Base-by-base conservation (phyloP, 768 basidiomycete genomes). In the Tricholoma saponaceum region DNA sequence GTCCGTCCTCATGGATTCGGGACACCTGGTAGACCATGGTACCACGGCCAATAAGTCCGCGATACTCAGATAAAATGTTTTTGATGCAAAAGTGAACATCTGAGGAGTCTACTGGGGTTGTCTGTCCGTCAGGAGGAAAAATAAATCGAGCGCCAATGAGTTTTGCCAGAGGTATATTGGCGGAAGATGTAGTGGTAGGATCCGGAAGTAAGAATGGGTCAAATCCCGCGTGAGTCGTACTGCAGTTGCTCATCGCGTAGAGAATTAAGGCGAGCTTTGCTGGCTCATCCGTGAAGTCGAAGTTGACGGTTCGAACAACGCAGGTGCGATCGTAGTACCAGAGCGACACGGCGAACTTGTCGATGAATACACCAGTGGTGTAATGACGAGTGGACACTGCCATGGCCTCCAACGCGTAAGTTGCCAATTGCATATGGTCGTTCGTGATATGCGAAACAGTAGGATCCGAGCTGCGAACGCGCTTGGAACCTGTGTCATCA, bases 361-460 rank as follows among this genome's bases (percentile, higher is more conserved):
- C 28, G 28, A 30, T 30, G 28, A 51, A 63, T 20, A 57, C 57
- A 60, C 6, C 60, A 58, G 33, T 62, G 60, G 39, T 64, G 62
- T 4, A 66, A 64, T 30, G 30, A 57, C 60, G 0, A 4, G n/a
- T 50, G 44, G 32, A 26, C 28, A n/a, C n/a, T n/a, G n/a, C n/a
- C n/a, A n/a, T n/a, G n/a, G n/a, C n/a, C n/a, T n/a, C n/a, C n/a
- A n/a, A n/a, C n/a, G n/a, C n/a, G n/a, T n/a, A n/a, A n/a, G n/a
- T n/a, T n/a, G n/a, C n/a, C n/a, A n/a, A n/a, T 30, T 23, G 18
- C 50, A 51, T 51, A 10, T 35, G 33, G 33, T 35, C 33, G 10
- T 35, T 35, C 33, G 33, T 35, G n/a, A 18, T 30, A 8, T 8
- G 28, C 28, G 28, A 30, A 30, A 8, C 28, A 30, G 28, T 30